These are phyloP conservation scores for Psilocybe cubensis DNA, from an alignment of 768 basidiomycete genomes.

Conservation along the genomic window DNA sequence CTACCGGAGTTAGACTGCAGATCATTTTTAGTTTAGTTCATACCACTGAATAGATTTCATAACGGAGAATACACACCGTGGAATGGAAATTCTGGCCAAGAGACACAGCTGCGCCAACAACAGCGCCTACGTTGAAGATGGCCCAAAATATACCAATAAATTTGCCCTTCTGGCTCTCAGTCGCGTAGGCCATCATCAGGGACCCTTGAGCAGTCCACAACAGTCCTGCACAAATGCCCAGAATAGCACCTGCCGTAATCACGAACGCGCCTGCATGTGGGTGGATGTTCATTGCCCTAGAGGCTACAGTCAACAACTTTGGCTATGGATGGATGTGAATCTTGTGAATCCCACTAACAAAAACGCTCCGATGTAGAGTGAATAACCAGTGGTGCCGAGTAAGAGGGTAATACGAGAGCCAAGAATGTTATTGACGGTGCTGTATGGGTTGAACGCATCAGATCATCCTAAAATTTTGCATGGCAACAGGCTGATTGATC, in stretches of 20 bases:
- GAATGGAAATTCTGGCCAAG: conserved; percentile 73
- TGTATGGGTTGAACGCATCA: conserved; percentile 27
- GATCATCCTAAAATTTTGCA: neutral
- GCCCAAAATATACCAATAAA: conserved; percentile 85
- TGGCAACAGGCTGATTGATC: conserved; percentile 17
- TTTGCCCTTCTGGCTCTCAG: conserved; percentile 74
- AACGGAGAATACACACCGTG: conserved; percentile 40
- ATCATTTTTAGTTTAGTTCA: conserved; percentile 16
- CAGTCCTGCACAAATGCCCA: conserved; percentile 72
- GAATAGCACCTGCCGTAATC: conserved; percentile 70
- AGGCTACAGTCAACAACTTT: neutral
- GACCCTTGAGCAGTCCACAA: conserved; percentile 89
- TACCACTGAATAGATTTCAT: neutral
- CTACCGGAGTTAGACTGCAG: conserved; percentile 40
- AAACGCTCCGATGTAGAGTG: conserved; percentile 74
- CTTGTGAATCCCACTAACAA: conserved; percentile 48
- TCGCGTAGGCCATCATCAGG: conserved; percentile 83
- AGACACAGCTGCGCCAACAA: conserved; percentile 78
- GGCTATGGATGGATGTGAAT: neutral
- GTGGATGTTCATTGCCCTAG: conserved; percentile 73
- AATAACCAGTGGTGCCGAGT: conserved; percentile 76
- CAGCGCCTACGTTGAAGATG: conserved; percentile 82
- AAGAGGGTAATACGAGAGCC: conserved; percentile 77
- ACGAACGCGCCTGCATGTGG: conserved; percentile 62
- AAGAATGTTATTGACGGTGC: conserved; percentile 80